Evolutionary conservation across 768 basidiomycete genomes (phyloP).

Genomic region (Rhodosporidiobolus sp.): DNA sequence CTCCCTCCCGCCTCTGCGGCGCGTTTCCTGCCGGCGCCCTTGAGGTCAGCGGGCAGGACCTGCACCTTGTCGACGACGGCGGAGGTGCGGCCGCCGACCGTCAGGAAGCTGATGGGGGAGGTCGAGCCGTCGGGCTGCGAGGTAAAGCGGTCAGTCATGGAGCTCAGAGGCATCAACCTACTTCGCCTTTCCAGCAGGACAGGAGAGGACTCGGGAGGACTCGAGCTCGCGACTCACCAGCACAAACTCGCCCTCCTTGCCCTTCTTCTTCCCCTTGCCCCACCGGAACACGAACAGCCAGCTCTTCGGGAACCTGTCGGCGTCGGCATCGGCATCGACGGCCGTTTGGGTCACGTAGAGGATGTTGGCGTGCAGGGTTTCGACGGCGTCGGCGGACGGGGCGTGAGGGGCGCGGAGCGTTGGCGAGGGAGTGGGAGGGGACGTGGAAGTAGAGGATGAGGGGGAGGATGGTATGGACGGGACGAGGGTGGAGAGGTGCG

Average conservation of each 20-base stretch:
- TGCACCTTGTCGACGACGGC: conserved; percentile 39
- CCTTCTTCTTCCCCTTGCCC: conserved; percentile 41
- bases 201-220: neutral
- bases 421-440: neutral
- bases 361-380: conserved; percentile 38
- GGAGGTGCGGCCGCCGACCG: conserved; percentile 43
- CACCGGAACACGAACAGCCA: conserved; percentile 46
- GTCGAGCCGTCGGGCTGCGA: conserved; percentile 35
- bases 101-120: conserved; percentile 37
- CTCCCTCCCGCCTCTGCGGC: neutral
- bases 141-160: neutral
- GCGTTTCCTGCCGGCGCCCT: conserved; percentile 1
- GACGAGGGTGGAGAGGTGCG: conserved; percentile 15
- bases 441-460: neutral
- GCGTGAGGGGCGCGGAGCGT: neutral
- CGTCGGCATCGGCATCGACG: conserved; percentile 41
- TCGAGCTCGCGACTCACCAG: conserved; percentile 12
- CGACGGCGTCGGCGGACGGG: conserved; percentile 17
- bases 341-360: conserved; percentile 36
- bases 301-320: conserved; percentile 35
- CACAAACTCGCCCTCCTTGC: conserved; percentile 4
- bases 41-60: conserved; percentile 16
- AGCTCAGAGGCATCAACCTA: neutral
- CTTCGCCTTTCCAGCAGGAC: neutral
- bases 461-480: neutral